Evolutionary conservation across 345 rosid species (phyloP).

Genomic region (Passiflora organensis): DNA sequence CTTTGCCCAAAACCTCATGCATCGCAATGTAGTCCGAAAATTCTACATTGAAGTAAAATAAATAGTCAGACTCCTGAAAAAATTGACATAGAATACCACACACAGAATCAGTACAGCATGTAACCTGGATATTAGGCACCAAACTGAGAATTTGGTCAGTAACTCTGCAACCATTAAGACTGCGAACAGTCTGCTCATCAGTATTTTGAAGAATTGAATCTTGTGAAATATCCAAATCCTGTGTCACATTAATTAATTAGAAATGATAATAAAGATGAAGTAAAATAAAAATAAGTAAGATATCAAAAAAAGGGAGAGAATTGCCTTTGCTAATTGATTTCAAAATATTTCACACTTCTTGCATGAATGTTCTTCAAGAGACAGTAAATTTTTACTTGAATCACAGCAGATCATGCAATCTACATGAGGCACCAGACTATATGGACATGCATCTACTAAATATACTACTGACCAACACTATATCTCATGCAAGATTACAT

Average conservation of each 20-base stretch:
- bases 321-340: too few species aligned
- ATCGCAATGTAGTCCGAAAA: constrained; percentile 87
- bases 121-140: constrained; percentile 94
- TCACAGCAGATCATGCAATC: neutral
- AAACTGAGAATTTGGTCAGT: constrained; percentile 96
- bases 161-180: constrained; percentile 98
- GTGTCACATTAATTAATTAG: constrained; percentile 21
- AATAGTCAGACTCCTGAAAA: constrained; percentile 4
- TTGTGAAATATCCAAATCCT: constrained; percentile 91
- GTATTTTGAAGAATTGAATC: constrained; percentile 84
- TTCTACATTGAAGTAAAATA: constrained; percentile 41
- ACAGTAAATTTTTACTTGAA: too few species aligned
- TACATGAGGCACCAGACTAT: neutral
- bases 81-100: constrained; percentile 1
- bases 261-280: neutral
- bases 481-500: too few species aligned
- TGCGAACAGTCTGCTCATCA: constrained; percentile 94
- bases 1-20: constrained; percentile 97
- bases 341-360: too few species aligned
- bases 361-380: neutral
- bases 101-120: constrained; percentile 1
- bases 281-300: neutral
- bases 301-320: neutral
- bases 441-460: too few species aligned
- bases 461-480: too few species aligned